Conservation (phyloP, 1,284 basidiomycete species). For the Malassezia cuniculi region DNA sequence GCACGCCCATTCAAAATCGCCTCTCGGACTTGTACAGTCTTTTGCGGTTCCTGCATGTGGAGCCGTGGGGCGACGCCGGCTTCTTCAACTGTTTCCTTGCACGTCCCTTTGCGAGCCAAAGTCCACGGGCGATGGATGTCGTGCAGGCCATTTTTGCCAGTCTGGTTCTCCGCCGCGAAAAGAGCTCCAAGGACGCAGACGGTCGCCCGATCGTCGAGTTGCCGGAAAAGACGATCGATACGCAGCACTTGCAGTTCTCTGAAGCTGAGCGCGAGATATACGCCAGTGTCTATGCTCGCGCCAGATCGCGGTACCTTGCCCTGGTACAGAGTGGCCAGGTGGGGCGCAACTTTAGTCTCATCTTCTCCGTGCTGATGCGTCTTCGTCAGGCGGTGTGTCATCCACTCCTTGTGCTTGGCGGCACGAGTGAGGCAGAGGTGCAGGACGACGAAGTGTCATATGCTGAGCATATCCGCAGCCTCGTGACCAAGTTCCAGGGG, state of each 20-base stretch:
- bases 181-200: slow-evolving; percentile 72
- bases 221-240: slow-evolving; percentile 63
- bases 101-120: slow-evolving; percentile 38
- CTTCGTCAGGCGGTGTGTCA: slow-evolving; percentile 47
- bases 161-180: slow-evolving; percentile 71
- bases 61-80: slow-evolving; percentile 58
- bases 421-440: slow-evolving; percentile 9
- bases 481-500: slow-evolving; percentile 25
- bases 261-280: slow-evolving; percentile 45
- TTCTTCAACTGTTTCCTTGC: slow-evolving; percentile 44
- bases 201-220: slow-evolving; percentile 80
- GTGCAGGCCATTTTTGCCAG: slow-evolving; percentile 38
- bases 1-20: slow-evolving; percentile 84
- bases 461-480: slow-evolving; percentile 18
- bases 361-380: slow-evolving; percentile 47
- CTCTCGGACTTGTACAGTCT: slow-evolving; percentile 69
- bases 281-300: slow-evolving; percentile 39
- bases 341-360: slow-evolving; percentile 43
- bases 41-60: slow-evolving; percentile 61
- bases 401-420: slow-evolving; percentile 44
- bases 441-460: slow-evolving; percentile 14
- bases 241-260: slow-evolving; percentile 25
- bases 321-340: slow-evolving; percentile 31
- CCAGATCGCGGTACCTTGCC: slow-evolving; percentile 29
- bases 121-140: slow-evolving; percentile 36